Evolutionary conservation across 2,329 filamentous ascomycete genomes (phyloP).

Genomic region (Calcarisporium arbuscula): DNA sequence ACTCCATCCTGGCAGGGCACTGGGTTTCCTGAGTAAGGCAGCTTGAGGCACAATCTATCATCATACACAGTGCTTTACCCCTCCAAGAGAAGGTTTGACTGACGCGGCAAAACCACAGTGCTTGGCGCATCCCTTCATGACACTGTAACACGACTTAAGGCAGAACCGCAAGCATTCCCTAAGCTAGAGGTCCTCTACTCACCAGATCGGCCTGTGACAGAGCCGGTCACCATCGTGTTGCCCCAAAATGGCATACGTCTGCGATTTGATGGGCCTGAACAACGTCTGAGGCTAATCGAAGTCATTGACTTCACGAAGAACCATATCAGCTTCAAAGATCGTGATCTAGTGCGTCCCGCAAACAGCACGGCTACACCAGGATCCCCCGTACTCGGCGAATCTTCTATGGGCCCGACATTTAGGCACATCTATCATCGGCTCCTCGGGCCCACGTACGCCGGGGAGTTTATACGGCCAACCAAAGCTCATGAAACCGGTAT

Average conservation of each 20-base stretch:
- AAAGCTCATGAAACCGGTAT: conserved; percentile 53
- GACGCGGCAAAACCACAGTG: conserved; percentile 43
- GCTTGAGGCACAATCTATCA: not conserved
- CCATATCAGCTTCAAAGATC: conserved; percentile 71
- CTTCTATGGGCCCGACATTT: conserved; percentile 62
- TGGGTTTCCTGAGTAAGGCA: conserved; percentile 52
- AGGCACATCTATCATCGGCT: conserved; percentile 86
- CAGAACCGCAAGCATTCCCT: conserved; percentile 75
- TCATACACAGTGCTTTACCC: too few species aligned
- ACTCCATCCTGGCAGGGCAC: conserved; percentile 58
- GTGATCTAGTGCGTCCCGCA: conserved; percentile 66
- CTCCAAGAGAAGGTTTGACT: not conserved
- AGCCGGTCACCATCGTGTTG: conserved; percentile 69
- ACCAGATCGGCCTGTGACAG: conserved; percentile 62
- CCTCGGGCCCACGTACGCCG: conserved; percentile 89
- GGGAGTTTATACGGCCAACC: conserved; percentile 74
- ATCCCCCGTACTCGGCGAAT: conserved; percentile 26
- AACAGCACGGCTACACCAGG: conserved; percentile 28
- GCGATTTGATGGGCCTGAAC: conserved; percentile 89
- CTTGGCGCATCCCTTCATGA: conserved; percentile 91
- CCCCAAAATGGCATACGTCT: conserved; percentile 83
- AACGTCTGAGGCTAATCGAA: conserved; percentile 85
- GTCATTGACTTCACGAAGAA: conserved; percentile 84
- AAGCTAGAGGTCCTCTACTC: conserved; percentile 80
- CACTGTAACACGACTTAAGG: conserved; percentile 78